phyloP scores from a whole-genome alignment of 371 early-diverging fungal genomes.

The Mortierella sp. region DNA sequence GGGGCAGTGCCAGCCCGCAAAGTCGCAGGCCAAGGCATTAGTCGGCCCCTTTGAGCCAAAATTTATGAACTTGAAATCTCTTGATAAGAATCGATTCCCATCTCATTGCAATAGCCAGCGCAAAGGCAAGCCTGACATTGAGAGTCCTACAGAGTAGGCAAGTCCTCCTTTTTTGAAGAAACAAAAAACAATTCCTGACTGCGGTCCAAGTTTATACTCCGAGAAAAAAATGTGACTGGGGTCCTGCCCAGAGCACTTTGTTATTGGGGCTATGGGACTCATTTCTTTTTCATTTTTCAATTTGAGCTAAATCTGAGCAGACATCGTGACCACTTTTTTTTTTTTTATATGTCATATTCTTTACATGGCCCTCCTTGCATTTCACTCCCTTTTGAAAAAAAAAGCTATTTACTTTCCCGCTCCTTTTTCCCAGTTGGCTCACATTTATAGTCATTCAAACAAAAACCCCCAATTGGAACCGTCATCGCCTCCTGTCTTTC shows the following conservation, averaged over 20 bases:
- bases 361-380: background rate
- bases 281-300: background rate
- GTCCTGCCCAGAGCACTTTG: too few species aligned
- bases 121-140: slow-evolving; percentile 1
- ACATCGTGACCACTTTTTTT: too few species aligned
- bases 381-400: background rate
- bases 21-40: background rate
- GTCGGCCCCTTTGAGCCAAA: slow-evolving; percentile 1
- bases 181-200: background rate
- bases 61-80: slow-evolving; percentile 2
- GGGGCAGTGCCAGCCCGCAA: background rate
- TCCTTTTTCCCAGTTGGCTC: too few species aligned
- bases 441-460: too few species aligned
- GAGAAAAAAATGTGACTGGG: too few species aligned
- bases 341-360: too few species aligned
- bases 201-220: too few species aligned
- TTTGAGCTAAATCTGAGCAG: too few species aligned
- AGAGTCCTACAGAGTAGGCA: background rate
- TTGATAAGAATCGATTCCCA: background rate
- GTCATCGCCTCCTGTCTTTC: background rate
- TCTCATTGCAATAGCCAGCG: background rate
- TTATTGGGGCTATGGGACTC: background rate
- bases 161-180: background rate
- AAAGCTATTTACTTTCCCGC: background rate
- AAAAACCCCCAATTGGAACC: too few species aligned